Base-by-base conservation (phyloP, 2,329 filamentous ascomycete genomes). In the Claviceps sp. region DNA sequence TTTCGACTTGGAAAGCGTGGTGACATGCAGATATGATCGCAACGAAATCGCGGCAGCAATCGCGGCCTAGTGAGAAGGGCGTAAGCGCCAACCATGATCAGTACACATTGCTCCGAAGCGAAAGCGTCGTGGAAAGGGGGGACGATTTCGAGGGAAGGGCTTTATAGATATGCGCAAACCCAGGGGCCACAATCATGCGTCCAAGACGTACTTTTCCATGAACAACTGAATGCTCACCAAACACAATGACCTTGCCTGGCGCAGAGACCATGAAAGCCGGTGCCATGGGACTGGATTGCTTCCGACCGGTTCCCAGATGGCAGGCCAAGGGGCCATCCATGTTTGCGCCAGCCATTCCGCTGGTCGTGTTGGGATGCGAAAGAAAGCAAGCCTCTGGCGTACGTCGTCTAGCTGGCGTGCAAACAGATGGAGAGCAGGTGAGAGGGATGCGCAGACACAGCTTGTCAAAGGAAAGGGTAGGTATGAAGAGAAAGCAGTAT, bases 261-360 rank as follows among this genome's bases (percentile, higher is more conserved):
- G 94, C 91, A 16, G 93, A 97, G 52, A 97, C 90, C 87, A 98
- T 95, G 66, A 98, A 98, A 55, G 90, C 75, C 44, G 91, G 90
- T 70, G 93, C 80, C 80, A 84, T 80, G 3, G 80, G 80, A 52
- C 71, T 79, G 11, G 80, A 83, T 55, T 73, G 69, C 59, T 79
- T 83, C 64, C 80, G 77, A 47, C 70, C 66, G 60, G 71, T 63
- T 58, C 60, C 74, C 54, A 66, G 61, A 49, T 67, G 66, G 52
- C 67, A 59, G 49, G 60, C 53, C 55, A 66, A 52, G 53, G 64
- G 59, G 38, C 60, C 65, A 55, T 65, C 65, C 56, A 66, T 64
- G 55, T 57, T 58, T 56, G 62, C 57, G 45, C 59, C 58, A 29
- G 60, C 60, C 39, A 56, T 50, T 46, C 58, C 58, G 39, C 61